Conservation (phyloP, 495 filamentous ascomycete genomes). For the Daldinia caldariorum region DNA sequence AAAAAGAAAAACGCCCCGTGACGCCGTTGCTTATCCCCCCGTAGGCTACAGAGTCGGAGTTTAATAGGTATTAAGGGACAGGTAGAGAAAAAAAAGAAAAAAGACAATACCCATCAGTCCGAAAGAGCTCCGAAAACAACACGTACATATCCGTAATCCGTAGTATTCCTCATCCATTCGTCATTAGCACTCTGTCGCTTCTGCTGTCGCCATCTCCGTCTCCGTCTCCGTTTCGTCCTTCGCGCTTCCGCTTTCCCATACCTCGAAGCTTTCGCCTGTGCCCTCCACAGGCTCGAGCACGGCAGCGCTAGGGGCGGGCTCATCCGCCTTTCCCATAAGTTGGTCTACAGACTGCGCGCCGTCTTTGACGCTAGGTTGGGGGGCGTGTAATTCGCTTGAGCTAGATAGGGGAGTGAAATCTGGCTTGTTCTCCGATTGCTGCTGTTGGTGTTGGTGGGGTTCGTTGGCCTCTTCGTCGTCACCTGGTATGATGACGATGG, state of each 20-base stretch:
- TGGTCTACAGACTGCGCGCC: conserved; percentile 52
- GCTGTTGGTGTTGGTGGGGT: neutral
- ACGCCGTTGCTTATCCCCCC: conserved; percentile 6
- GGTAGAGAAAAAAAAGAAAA: neutral
- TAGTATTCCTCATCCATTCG: neutral
- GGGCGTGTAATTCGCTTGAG: conserved; percentile 38
- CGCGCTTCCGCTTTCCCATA: conserved; percentile 72
- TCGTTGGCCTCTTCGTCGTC: conserved; percentile 59
- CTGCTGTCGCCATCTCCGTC: conserved; percentile 37
- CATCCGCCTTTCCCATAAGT: conserved; percentile 58
- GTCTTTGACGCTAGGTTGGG: conserved; percentile 28
- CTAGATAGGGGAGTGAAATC: conserved; percentile 48
- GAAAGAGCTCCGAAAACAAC: conserved; percentile 5
- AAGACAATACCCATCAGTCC: conserved; percentile 1
- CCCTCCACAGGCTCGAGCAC: conserved; percentile 62
- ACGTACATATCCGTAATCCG: conserved; percentile 3
- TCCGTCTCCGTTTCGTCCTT: conserved; percentile 60
- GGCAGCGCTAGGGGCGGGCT: conserved; percentile 52
- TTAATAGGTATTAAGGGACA: conserved; percentile 37
- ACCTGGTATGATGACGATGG: conserved; percentile 65
- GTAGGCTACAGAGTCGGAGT: conserved; percentile 18
- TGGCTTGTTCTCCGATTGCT: conserved; percentile 33
- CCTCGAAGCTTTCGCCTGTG: conserved; percentile 64
- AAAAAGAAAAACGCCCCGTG: neutral
- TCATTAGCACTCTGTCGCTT: conserved; percentile 28